Percentiles rank a stretch among this genome's conserved stretches.
phyloP scores from a whole-genome alignment of 176 grass and related monocot genomes.

The Lolium rigidum region DNA sequence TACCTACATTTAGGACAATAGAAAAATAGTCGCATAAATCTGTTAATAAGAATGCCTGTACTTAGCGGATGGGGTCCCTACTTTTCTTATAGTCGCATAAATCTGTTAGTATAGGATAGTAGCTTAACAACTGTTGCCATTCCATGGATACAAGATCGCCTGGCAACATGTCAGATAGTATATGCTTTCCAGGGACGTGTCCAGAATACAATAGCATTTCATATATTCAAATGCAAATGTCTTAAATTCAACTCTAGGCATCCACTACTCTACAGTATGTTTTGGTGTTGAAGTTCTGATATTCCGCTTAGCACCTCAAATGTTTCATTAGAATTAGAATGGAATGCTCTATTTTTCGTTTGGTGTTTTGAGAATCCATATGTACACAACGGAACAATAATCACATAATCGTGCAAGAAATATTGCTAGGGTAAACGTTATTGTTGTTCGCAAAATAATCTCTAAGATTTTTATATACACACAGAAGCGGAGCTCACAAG shows the following conservation, averaged over 20 bases:
- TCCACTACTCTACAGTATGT: conserved; percentile 2
- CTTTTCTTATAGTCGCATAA: background rate
- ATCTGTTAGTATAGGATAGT: background rate
- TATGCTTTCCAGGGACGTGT: background rate
- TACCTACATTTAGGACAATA: no score
- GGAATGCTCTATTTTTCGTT: background rate
- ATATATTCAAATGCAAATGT: background rate
- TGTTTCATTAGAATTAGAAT: conserved; percentile 18
- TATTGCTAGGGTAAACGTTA: background rate
- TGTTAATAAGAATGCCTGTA: background rate
- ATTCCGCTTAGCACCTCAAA: background rate
- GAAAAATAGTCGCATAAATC: no score
- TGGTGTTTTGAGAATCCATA: background rate
- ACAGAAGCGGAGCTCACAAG: background rate
- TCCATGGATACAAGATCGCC: background rate
- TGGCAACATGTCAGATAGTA: background rate
- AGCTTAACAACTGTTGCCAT: background rate
- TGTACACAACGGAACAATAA: background rate
- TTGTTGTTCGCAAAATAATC: background rate
- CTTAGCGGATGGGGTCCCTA: background rate
- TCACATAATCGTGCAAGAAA: background rate
- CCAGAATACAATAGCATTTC: background rate
- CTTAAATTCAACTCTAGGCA: conserved; percentile 23
- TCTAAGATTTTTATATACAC: background rate
- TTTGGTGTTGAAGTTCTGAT: background rate